Base-by-base conservation (phyloP, 768 basidiomycete genomes). In the Leccinum subgranulosum region DNA sequence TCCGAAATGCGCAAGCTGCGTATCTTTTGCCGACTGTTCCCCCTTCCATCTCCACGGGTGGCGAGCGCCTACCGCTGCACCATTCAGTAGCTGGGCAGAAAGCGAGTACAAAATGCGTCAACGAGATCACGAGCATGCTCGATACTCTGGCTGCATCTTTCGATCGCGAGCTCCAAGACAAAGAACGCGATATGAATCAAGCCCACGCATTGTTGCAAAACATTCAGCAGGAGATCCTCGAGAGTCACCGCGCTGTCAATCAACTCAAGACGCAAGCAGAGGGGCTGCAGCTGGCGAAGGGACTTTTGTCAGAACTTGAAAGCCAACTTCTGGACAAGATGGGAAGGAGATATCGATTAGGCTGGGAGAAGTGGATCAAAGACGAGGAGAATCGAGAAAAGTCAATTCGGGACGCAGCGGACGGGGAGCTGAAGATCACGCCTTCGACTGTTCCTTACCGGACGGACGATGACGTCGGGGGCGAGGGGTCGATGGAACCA, bases 291-390 rank as follows among this genome's bases (percentile, higher is more conserved):
- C 79, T 85, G 28, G 80, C 85, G 9, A 85, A 85, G 57, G 76
- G 80, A 54, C 68, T 75, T 25, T 75, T 96, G 49, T 75, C 79
- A 29, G 79, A 80, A 31, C 72, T 94, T 55, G 88, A 93, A 71
- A 73, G 71, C 17, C 85, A 85, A 59, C 74, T 98, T 29, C 74
- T 80, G 27, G 75, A 75, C 7, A 92, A 90, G 73, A 92, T 97
- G 85, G 89, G 87, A 19, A 81, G 81, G 64, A 79, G 89, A 61
- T 93, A 92, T 75, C 81, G 90, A 51, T 67, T 88, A 25, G 96
- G 94, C 3, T 98, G 90, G 87, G 92, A 96, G 70, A 91, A 90
- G 64, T 98, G 96, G 94, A 75, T 90, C 21, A 86, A 86, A 62
- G 88, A 89, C 56, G 92, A 98, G 74, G 88, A 92, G 67, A 76